Evolutionary conservation across 2,329 filamentous ascomycete genomes (phyloP).

Genomic region (Ascochyta koolunga): DNA sequence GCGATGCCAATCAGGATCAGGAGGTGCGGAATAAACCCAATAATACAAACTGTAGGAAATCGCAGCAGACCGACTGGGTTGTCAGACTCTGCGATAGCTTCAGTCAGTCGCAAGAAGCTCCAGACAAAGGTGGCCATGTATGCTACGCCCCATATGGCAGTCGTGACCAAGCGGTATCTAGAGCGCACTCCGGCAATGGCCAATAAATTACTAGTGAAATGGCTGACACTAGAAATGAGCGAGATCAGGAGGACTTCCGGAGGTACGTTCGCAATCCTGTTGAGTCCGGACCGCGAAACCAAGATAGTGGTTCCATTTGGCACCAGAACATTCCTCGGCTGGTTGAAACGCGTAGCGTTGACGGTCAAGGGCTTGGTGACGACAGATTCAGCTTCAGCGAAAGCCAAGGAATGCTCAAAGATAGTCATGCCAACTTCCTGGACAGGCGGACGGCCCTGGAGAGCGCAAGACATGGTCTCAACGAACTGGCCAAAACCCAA

Average conservation of each 20-base stretch:
- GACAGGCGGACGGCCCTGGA: constrained; percentile 79
- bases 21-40: constrained; percentile 94
- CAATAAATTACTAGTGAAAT: constrained; percentile 81
- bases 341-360: constrained; percentile 62
- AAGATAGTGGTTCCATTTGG: constrained; percentile 53
- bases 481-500: constrained; percentile 80
- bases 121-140: constrained; percentile 87
- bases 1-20: constrained; percentile 80
- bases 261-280: constrained; percentile 83
- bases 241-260: constrained; percentile 87
- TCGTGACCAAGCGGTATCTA: constrained; percentile 81
- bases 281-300: constrained; percentile 64
- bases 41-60: constrained; percentile 92
- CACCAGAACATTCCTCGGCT: constrained; percentile 44
- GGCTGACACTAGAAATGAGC: constrained; percentile 86
- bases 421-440: constrained; percentile 95
- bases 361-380: constrained; percentile 80
- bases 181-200: constrained; percentile 82
- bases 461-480: constrained; percentile 84
- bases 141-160: constrained; percentile 85
- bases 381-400: constrained; percentile 91
- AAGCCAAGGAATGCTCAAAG: constrained; percentile 94
- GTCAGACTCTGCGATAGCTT: constrained; percentile 46
- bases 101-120: constrained; percentile 64
- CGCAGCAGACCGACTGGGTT: constrained; percentile 72